phyloP scores from a whole-genome alignment of 2,329 filamentous ascomycete species.

The Verticillium albo-atrum region DNA sequence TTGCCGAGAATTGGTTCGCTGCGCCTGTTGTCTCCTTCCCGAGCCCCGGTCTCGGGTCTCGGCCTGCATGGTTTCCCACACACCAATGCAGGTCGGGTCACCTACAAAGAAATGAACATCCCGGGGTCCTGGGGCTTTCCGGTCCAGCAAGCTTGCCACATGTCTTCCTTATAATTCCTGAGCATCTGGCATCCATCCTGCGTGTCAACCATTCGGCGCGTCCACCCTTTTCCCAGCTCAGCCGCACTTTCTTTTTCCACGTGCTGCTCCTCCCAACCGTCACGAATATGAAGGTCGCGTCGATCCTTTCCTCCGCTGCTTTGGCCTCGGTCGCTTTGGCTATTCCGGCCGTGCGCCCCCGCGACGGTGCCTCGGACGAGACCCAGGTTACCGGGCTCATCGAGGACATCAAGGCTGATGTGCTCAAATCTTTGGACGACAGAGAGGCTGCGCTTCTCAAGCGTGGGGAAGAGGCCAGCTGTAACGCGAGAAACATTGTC shows the following conservation, averaged over 20 bases:
- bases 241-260: neutral
- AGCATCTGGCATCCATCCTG: neutral
- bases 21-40: neutral
- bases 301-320: conserved; percentile 11
- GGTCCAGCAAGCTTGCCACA: neutral
- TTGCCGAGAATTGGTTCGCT: neutral
- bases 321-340: conserved; percentile 9
- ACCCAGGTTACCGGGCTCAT: conserved; percentile 11
- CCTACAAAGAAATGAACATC: neutral
- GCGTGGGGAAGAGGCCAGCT: conserved; percentile 14
- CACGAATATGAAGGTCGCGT: conserved; percentile 7
- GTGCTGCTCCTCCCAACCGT: neutral
- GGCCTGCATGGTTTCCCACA: neutral
- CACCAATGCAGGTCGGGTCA: neutral
- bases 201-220: neutral
- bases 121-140: neutral
- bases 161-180: neutral
- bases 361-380: conserved; percentile 8
- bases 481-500: conserved; percentile 17
- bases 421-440: conserved; percentile 12
- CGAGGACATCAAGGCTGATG: conserved; percentile 12
- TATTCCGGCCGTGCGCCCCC: conserved; percentile 7
- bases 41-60: neutral
- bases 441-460: conserved; percentile 14
- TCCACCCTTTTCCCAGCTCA: neutral